Base-by-base conservation (phyloP, 306 rosid genomes). In the Trifolium pratense region DNA sequence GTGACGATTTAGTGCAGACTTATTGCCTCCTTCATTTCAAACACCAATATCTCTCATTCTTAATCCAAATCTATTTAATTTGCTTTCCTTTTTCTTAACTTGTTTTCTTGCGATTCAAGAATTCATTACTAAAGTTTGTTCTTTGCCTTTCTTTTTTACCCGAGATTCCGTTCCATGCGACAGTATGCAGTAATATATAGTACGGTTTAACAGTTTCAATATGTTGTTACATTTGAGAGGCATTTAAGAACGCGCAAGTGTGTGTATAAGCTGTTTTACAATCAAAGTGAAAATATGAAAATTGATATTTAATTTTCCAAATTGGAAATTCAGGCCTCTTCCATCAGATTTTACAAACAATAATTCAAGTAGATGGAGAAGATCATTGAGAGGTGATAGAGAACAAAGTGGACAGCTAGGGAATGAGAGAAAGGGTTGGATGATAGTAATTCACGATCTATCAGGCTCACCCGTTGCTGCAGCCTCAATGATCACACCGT, bases 341-440 rank as follows among this genome's bases (percentile, higher is more conserved):
- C 89, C 89, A 48, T 85, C 96, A 16, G 97, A 87, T 85, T 89
- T 79, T 57, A 78, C 71, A 79, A 84, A 17, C 75, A 78, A 42
- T 63, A 76, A 40, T 58, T 77, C 68, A 25, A 76, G 87, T 48
- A 79, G 82, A 73, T 83, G 97, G 90, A 84, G 74, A 87, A 84
- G 89, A 80, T 79, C 82, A 3, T 75, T 80, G 9, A 56, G 84
- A 1, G 84, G 86, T 11, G 91, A 83, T 0, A 75, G 75, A 59
- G 92, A 84, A 46, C 48, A 36, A 9, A 79, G 71, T 14, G 61
- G 7, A 21, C 78, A 86, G 4, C 32, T 29, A 2, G 88, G 92
- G 4, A 84, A 80, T 70, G 97, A 91, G 45, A 82, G 97, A 81
- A 91, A 89, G 66, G 96, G 97, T n/a, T 91, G 97, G 97, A 91